These are phyloP conservation scores for Zasmidium angulare DNA, from an alignment of 2,329 filamentous ascomycete species.

Conservation along the genomic window DNA sequence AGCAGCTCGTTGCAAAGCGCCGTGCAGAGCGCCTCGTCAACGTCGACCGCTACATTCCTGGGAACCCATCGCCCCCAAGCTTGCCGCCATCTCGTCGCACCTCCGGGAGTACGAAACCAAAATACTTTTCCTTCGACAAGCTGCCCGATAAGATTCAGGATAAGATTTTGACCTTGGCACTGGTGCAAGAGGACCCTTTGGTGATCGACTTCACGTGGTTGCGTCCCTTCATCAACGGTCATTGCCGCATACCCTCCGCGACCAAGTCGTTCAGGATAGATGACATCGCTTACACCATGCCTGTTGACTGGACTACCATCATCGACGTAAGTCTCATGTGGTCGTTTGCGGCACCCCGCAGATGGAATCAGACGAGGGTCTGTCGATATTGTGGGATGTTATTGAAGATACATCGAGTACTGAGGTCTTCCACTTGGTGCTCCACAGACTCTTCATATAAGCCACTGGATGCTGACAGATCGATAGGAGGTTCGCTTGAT, in stretches of 20 bases:
- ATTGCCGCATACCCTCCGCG: constrained; percentile 16
- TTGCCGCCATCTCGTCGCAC: not conserved
- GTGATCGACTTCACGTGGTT: constrained; percentile 24
- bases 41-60: constrained; percentile 20
- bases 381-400: too few species aligned
- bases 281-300: constrained; percentile 10
- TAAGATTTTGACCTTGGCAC: constrained; percentile 17
- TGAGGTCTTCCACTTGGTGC: too few species aligned
- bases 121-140: constrained; percentile 14
- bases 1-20: constrained; percentile 15
- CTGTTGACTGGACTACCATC: constrained; percentile 12
- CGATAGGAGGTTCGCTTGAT: constrained; percentile 11
- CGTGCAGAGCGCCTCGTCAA: constrained; percentile 15
- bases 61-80: not conserved
- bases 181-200: constrained; percentile 14
- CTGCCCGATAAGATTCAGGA: constrained; percentile 16
- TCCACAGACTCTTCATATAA: too few species aligned
- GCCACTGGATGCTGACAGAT: not conserved
- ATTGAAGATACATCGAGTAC: too few species aligned
- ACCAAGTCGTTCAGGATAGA: constrained; percentile 2
- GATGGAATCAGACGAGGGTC: too few species aligned
- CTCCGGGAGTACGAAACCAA: not conserved
- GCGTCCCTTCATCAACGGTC: constrained; percentile 19
- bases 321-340: not conserved
- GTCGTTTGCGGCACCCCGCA: not conserved